phyloP scores from a whole-genome alignment of 805 yeast genomes.

The Cephaloascus fragrans region DNA sequence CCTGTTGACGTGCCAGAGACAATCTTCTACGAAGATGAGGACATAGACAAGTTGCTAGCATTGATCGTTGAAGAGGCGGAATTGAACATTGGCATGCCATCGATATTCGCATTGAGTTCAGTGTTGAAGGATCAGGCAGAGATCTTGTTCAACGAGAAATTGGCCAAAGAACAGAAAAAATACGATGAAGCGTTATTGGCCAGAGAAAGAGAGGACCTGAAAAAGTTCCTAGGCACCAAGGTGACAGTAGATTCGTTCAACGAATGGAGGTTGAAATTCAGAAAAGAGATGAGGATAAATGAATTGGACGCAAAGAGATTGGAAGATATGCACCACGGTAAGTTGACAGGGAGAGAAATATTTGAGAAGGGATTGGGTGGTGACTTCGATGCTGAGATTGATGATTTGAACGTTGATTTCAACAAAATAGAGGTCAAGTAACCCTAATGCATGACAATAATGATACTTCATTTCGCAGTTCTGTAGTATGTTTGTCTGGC shows the following conservation, averaged over 20 bases:
- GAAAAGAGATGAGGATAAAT: conserved; percentile 66
- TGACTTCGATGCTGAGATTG: conserved; percentile 44
- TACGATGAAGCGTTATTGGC: conserved; percentile 50
- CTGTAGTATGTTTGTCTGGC: too few species aligned
- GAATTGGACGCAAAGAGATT: conserved; percentile 43
- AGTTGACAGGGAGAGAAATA: conserved; percentile 79
- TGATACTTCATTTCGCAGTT: too few species aligned
- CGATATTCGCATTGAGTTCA: conserved; percentile 71
- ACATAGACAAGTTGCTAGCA: conserved; percentile 27
- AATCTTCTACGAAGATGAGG: conserved; percentile 43
- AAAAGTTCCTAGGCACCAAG: conserved; percentile 83
- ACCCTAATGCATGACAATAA: too few species aligned
- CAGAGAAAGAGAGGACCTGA: conserved; percentile 76
- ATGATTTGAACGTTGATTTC: conserved; percentile 22
- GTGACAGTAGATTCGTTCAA: conserved; percentile 72
- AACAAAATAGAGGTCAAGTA: background rate
- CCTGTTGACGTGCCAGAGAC: conserved; percentile 47
- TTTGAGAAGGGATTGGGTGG: conserved; percentile 85
- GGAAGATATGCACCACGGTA: conserved; percentile 56
- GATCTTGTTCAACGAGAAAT: conserved; percentile 46
- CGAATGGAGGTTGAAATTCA: conserved; percentile 65
- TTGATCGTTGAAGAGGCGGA: conserved; percentile 52
- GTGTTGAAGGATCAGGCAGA: conserved; percentile 79
- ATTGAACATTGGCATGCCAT: conserved; percentile 84
- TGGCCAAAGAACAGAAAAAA: conserved; percentile 40